A percentile compares a stretch with the other conserved stretches of the same genome.
phyloP scores from a whole-genome alignment of 805 yeast species.

The Pachysolen tannophilus region DNA sequence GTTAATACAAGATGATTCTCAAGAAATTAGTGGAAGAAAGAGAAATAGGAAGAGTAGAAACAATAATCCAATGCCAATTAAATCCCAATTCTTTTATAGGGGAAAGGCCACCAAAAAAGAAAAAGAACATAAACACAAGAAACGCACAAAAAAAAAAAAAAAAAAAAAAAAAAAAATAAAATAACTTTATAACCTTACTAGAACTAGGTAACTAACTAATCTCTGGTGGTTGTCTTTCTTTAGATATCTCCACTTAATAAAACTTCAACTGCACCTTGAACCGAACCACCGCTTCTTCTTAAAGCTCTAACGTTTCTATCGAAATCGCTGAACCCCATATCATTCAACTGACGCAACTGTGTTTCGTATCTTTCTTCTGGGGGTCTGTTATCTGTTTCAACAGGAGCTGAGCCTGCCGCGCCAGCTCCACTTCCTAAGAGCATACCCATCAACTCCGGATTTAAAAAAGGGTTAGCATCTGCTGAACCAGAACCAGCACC shows the following conservation, averaged over 20 bases:
- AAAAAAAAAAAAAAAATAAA: too few species aligned
- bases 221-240: too few species aligned
- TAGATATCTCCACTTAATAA: conserved; percentile 56
- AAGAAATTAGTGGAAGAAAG: too few species aligned
- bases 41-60: too few species aligned
- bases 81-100: too few species aligned
- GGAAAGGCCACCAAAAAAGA: too few species aligned
- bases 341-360: conserved; percentile 69
- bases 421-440: conserved; percentile 49
- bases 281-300: conserved; percentile 94
- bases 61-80: too few species aligned
- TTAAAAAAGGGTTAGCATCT: conserved; percentile 31
- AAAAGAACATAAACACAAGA: too few species aligned
- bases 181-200: too few species aligned
- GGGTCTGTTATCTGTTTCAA: conserved; percentile 60
- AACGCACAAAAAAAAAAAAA: too few species aligned
- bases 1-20: too few species aligned
- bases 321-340: conserved; percentile 85
- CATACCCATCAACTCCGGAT: conserved; percentile 38
- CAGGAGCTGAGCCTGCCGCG: conserved; percentile 66
- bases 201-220: too few species aligned
- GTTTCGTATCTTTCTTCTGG: conserved; percentile 73
- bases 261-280: conserved; percentile 93
- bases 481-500: conserved; percentile 17
- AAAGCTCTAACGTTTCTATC: conserved; percentile 88